Base-by-base conservation (phyloP, 148 eudicot genomes). In the Persicaria maculosa region DNA sequence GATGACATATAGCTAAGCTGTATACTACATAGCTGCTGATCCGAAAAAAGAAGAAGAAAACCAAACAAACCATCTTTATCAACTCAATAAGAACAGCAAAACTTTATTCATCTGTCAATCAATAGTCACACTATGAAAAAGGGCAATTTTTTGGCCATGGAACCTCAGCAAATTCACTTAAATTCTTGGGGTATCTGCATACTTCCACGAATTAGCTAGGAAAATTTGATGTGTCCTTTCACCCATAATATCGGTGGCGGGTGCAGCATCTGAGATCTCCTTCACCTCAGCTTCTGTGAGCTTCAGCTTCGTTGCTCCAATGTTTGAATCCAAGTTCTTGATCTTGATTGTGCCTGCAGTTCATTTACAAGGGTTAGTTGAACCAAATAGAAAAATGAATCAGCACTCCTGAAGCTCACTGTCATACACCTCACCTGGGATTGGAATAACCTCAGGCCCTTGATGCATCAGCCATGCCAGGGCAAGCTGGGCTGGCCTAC, bases 281-380 rank as follows among this genome's bases (percentile, higher is more conserved):
- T 74, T 76, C 58, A 76, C 8, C 6, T 78, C 80, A 72, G 74
- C 79, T 72, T 76, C 80, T 8, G 78, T 75, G 1, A 82, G 83
- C 40, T 80, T 80, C 57, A 80, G 36, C 64, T 70, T 80, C 71
- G 80, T 15, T 20, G 85, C 74, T 19, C 78, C 81, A 19, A 80
- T 45, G 74, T 85, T 85, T 15, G 61, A 67, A n/a, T 82, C 81
- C 77, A 80, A 74, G 54, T 85, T 80, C 76, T 76, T 78, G 47
- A 82, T 80, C 70, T 85, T 82, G 25, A 81, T 85, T 36, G 87
- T 85, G 17, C 85, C 85, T 85, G 73, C 31, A 74, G 11, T 73
- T 8, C 8, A 25, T 11, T 5, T 5, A 31, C 46, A n/a, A 40
- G 15, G 16, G 43, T 65, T 43, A 65, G 47, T 15, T 40, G 40